A percentile compares a stretch with the other conserved stretches of the same genome.
phyloP scores from a whole-genome alignment of 2,329 filamentous ascomycete species.

The Alternaria gansuensis region DNA sequence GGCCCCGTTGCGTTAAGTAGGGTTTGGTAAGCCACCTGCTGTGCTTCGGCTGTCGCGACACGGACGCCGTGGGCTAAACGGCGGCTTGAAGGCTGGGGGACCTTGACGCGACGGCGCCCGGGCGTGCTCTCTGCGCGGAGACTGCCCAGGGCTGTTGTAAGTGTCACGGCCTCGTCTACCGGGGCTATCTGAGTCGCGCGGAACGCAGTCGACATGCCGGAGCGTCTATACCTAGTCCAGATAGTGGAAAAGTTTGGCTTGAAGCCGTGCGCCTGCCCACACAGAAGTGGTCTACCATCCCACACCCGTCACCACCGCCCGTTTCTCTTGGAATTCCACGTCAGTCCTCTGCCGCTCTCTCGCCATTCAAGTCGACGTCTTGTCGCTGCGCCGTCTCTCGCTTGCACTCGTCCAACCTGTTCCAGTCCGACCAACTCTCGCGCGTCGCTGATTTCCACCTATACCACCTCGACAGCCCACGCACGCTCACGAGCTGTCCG shows the following conservation, averaged over 20 bases:
- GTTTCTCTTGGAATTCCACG: conserved; percentile 35
- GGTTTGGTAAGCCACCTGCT: conserved; percentile 13
- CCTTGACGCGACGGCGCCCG: conserved; percentile 29
- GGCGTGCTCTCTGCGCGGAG: conserved; percentile 10
- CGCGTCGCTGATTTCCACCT: conserved; percentile 32
- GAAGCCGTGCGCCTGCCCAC: conserved; percentile 29
- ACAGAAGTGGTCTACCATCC: conserved; percentile 39
- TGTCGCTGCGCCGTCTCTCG: conserved; percentile 18
- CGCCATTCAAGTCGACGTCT: conserved; percentile 4
- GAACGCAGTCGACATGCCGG: conserved; percentile 30
- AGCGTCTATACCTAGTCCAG: conserved; percentile 17
- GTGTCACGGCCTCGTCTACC: conserved; percentile 33
- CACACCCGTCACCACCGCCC: conserved; percentile 34
- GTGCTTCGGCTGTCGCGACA: conserved; percentile 26
- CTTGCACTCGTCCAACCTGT: conserved; percentile 11
- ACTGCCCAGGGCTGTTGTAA: conserved; percentile 16
- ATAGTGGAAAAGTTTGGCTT: conserved; percentile 18
- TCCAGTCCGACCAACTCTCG: conserved; percentile 11
- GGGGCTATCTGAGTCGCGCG: conserved; percentile 31
- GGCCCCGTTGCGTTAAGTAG: conserved; percentile 21
- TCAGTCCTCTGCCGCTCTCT: conserved; percentile 26
- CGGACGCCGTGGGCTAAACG: conserved; percentile 24
- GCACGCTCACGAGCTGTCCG: conserved; percentile 46
- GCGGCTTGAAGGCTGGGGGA: conserved; percentile 27
- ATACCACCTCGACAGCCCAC: conserved; percentile 25